Base-by-base conservation (phyloP, 345 rosid genomes). In the Erysimum cheiranthoides region DNA sequence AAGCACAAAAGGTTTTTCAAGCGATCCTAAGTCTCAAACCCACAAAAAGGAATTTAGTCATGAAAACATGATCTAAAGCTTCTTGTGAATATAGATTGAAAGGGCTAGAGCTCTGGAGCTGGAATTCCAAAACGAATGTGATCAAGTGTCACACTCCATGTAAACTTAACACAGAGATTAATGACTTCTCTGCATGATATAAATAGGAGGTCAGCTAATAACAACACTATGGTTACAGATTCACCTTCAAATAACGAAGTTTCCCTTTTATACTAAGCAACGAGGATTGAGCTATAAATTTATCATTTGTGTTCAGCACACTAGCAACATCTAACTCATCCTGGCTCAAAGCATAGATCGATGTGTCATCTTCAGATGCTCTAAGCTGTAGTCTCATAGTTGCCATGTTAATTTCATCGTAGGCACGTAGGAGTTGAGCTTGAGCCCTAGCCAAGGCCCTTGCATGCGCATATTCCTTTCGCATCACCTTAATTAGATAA, bases 391-490 rank as follows among this genome's bases (percentile, higher is more conserved):
- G 79, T 68, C 98, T 84, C 66, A 92, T 86, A 72, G 93, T 90
- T 43, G 98, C 91, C 96, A 94, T 94, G 86, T 83, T 92, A 78
- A 94, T 84, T 82, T 92, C 97, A 67, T 94, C 97, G 56, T 94
- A 87, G 68, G 98, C 95, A 70, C 85, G 85, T 68, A 94, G 85
- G 79, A 87, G 78, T 60, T 92, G 86, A 70, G 96, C 96, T 89
- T 94, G 98, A 72, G 86, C 81, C 79, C 85, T 84, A 57, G 95
- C 88, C 85, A 94, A 84, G 71, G 82, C 79, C 83, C 98, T 89
- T 45, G 98, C 93, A 80, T 82, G 81, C 13, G 79, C 82, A 76
- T 92, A 88, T 75, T 94, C 98, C 89, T 92, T 92, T 70, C 97
- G 79, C 98, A 94, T 92, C 75, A 77, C 87, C 97, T 89, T 73